Evolutionary conservation across 2,329 filamentous ascomycete genomes (phyloP).

Genomic region (Rachicladosporium sp.): DNA sequence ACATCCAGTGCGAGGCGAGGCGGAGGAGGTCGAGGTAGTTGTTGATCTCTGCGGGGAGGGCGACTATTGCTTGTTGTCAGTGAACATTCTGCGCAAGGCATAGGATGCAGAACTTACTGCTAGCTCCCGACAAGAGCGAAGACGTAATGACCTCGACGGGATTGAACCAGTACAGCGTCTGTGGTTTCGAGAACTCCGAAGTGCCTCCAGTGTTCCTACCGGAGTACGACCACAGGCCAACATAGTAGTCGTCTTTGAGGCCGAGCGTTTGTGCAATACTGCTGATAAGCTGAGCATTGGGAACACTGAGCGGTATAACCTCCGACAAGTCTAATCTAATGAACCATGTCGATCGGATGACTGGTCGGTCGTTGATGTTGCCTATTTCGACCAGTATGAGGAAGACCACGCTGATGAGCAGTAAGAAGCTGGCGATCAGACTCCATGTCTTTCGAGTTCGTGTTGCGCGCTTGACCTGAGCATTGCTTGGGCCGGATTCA

Average conservation of each 20-base stretch:
- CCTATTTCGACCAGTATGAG: slow-evolving; percentile 71
- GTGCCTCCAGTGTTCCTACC: slow-evolving; percentile 71
- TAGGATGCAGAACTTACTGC: slow-evolving; percentile 38
- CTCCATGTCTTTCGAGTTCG: slow-evolving; percentile 49
- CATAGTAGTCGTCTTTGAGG: slow-evolving; percentile 87
- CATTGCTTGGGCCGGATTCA: slow-evolving; percentile 16
- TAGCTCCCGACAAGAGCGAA: slow-evolving; percentile 70
- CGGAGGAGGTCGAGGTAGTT: slow-evolving; percentile 63
- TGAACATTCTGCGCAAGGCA: no score
- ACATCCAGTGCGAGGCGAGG: no score
- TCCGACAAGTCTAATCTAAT: slow-evolving; percentile 72
- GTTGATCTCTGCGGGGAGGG: slow-evolving; percentile 61
- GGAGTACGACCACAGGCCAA: slow-evolving; percentile 86
- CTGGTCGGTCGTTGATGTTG: slow-evolving; percentile 47
- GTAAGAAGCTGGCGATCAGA: slow-evolving; percentile 53
- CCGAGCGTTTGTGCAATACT: slow-evolving; percentile 76
- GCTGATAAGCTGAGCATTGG: slow-evolving; percentile 67
- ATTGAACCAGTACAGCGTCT: slow-evolving; percentile 78
- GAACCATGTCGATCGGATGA: slow-evolving; percentile 65
- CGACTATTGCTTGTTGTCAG: slow-evolving; percentile 38
- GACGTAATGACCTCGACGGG: slow-evolving; percentile 68
- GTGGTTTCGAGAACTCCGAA: slow-evolving; percentile 59
- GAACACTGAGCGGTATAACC: slow-evolving; percentile 61
- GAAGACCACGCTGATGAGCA: slow-evolving; percentile 64
- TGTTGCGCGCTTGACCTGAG: slow-evolving; percentile 36